Evolutionary conservation across 2,329 filamentous ascomycete genomes (phyloP).

Genomic region (Myriosclerotinia duriaeana): DNA sequence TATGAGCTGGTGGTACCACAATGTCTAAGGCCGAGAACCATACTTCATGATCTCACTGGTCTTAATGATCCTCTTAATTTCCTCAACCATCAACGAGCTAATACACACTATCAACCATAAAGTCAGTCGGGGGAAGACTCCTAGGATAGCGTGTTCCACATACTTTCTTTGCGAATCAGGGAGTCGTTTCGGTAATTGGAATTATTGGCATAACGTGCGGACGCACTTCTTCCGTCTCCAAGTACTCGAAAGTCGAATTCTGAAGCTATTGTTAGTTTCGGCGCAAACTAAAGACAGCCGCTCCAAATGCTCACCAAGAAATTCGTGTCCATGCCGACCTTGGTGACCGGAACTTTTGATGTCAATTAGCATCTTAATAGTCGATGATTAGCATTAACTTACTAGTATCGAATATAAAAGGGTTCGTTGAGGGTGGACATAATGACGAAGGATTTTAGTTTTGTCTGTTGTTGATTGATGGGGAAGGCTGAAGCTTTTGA

Average conservation of each 20-base stretch:
- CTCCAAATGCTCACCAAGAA: constrained; percentile 65
- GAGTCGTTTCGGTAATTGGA: constrained; percentile 99
- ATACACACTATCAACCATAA: constrained; percentile 75
- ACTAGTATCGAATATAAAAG: constrained; percentile 99
- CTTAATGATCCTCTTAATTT: constrained; percentile 97
- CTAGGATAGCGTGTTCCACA: constrained; percentile 42
- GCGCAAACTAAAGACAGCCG: not conserved
- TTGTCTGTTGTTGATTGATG: constrained; percentile 8
- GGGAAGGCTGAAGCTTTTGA: constrained; percentile 34
- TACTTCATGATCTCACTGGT: constrained; percentile 97
- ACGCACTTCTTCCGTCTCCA: constrained; percentile 88
- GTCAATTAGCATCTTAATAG: constrained; percentile 8
- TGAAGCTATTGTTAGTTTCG: constrained; percentile 45
- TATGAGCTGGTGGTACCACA: constrained; percentile 34
- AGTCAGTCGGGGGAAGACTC: constrained; percentile 19
- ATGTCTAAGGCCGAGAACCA: constrained; percentile 31
- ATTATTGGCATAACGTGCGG: constrained; percentile 97
- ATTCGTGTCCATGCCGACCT: constrained; percentile 96
- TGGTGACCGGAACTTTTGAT: constrained; percentile 84
- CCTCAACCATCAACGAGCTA: constrained; percentile 82
- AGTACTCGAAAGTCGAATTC: constrained; percentile 96
- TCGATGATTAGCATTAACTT: constrained; percentile 43
- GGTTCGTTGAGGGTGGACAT: constrained; percentile 58
- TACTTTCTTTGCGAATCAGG: constrained; percentile 98
- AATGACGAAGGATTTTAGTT: constrained; percentile 21